Conservation (phyloP, 2,329 filamentous ascomycete genomes). For the Leptodontidium sp. region DNA sequence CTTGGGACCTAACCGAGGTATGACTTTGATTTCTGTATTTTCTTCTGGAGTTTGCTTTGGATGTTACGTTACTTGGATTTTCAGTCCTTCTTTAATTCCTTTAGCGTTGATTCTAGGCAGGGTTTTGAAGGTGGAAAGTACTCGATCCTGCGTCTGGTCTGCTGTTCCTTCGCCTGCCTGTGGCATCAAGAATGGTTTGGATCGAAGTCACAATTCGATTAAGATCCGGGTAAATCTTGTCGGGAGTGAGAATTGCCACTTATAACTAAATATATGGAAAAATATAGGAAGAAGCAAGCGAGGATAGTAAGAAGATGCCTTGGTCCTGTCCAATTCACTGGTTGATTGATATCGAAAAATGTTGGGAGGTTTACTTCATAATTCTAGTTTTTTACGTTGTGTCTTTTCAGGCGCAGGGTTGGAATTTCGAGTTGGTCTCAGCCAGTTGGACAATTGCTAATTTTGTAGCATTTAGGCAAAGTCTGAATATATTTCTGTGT, state of each 20-base stretch:
- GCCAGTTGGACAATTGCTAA: no score
- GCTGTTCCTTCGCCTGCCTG: no score
- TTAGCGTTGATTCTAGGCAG: not conserved
- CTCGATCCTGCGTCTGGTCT: not conserved
- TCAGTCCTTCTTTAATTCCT: not conserved
- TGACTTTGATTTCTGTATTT: not conserved
- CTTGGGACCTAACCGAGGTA: not conserved
- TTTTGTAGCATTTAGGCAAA: no score
- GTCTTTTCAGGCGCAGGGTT: not conserved
- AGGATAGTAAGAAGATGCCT: no score
- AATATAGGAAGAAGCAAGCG: no score
- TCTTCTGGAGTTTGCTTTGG: not conserved
- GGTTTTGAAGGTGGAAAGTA: not conserved
- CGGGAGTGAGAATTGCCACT: no score
- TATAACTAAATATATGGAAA: no score
- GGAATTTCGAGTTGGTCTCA: not conserved
- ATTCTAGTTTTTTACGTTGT: not conserved
- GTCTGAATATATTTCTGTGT: no score
- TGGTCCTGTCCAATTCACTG: no score
- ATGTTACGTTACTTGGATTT: not conserved
- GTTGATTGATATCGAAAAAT: not conserved
- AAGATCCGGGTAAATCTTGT: no score
- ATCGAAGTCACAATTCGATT: no score
- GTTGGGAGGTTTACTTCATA: not conserved
- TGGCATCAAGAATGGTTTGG: no score